Percentiles rank a stretch among this genome's conserved stretches.
Evolutionary conservation across 2,329 filamentous ascomycete species (phyloP).

Genomic region (Sclerotinia nivalis): DNA sequence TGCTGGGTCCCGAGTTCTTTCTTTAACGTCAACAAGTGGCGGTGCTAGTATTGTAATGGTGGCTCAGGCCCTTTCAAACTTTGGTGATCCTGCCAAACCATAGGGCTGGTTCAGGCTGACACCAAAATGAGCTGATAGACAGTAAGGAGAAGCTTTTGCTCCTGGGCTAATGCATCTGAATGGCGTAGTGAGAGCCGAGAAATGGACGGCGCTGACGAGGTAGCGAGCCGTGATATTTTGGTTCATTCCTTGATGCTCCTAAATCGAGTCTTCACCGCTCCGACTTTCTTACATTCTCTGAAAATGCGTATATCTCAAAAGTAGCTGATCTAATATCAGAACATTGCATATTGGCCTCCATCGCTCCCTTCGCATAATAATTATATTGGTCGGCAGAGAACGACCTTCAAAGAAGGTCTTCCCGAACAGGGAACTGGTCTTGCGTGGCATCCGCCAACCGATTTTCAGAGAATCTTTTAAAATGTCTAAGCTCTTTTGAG

Average conservation of each 20-base stretch:
- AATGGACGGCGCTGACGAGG: neutral
- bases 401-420: neutral
- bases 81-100: neutral
- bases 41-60: conserved; percentile 17
- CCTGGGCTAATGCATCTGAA: neutral
- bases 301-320: neutral
- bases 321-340: neutral
- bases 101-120: neutral
- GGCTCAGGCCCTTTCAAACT: conserved; percentile 19
- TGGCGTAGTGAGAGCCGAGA: neutral
- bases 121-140: neutral
- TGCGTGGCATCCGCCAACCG: neutral
- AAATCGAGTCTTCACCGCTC: neutral
- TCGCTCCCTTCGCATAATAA: neutral
- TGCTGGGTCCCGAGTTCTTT: conserved; percentile 4
- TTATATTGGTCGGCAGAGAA: neutral
- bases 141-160: neutral
- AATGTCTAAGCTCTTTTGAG: neutral
- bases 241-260: neutral
- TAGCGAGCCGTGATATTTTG: neutral
- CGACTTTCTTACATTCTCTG: neutral
- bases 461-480: neutral
- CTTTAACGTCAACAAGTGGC: conserved; percentile 16
- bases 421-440: neutral
- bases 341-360: neutral